Evolutionary conservation across 2,329 filamentous ascomycete species (phyloP).

Genomic region (Alternaria metachromatica): DNA sequence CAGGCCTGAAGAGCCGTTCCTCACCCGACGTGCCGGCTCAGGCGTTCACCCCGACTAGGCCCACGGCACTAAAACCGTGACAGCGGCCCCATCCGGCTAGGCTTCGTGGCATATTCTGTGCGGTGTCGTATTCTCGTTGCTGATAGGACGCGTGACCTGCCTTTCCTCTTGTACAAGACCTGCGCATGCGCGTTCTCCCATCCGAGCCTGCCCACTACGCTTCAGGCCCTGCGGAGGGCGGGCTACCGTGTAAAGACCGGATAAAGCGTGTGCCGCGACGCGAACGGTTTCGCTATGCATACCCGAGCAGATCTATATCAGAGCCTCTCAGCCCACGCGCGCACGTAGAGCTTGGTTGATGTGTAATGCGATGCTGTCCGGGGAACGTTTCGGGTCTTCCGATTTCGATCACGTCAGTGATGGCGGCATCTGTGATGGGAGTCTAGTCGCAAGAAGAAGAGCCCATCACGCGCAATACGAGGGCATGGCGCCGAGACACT

Average conservation of each 20-base stretch:
- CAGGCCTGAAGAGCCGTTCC: not conserved
- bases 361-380: not conserved
- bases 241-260: not conserved
- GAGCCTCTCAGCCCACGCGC: not conserved
- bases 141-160: not conserved
- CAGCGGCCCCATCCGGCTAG: not conserved
- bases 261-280: not conserved
- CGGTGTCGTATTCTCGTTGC: not conserved
- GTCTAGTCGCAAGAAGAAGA: not conserved
- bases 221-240: not conserved
- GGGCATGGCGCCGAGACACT: not conserved
- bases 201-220: not conserved
- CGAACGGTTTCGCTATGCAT: not conserved
- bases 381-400: not conserved
- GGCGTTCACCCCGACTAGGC: not conserved
- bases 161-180: not conserved
- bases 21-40: not conserved
- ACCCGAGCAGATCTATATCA: not conserved
- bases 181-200: not conserved
- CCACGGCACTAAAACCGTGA: not conserved
- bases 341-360: not conserved
- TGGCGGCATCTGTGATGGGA: not conserved
- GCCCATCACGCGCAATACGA: not conserved
- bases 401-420: not conserved
- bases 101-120: not conserved